Conservation (phyloP, 1,284 basidiomycete genomes). For the Tylopilus orsonianus region DNA sequence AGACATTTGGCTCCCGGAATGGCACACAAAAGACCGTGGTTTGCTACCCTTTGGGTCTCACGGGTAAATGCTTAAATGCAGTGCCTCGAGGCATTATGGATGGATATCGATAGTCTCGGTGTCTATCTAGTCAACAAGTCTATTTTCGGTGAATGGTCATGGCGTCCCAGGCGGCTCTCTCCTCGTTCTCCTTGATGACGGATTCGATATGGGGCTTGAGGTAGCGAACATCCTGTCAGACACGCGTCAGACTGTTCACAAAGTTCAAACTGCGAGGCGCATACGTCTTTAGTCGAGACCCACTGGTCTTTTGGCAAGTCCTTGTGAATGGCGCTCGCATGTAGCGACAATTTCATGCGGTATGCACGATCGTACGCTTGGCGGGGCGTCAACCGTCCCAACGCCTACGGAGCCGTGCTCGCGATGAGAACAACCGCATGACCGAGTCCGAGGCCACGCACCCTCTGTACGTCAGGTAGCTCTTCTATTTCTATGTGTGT, state of each 20-base stretch:
- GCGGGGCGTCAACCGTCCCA: conserved; percentile 76
- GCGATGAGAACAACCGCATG: no score
- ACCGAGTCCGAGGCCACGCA: conserved; percentile 35
- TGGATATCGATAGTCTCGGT: conserved; percentile 18
- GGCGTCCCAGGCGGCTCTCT: conserved; percentile 86
- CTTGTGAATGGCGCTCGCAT: conserved; percentile 79
- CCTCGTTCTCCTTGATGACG: conserved; percentile 75
- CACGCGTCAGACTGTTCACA: conserved; percentile 4
- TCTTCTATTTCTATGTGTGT: conserved; percentile 88
- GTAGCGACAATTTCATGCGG: conserved; percentile 79
- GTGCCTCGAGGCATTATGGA: conserved; percentile 9
- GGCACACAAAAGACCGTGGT: no score
- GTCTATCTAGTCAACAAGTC: conserved; percentile 30
- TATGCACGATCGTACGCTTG: conserved; percentile 91
- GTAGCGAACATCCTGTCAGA: conserved; percentile 84
- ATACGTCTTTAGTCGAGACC: conserved; percentile 77
- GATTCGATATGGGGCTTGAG: conserved; percentile 80
- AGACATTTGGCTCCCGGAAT: neutral
- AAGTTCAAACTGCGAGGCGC: neutral
- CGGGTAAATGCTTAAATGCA: neutral
- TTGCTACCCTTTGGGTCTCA: no score
- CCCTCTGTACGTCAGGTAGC: conserved; percentile 82
- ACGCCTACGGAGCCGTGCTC: conserved; percentile 53
- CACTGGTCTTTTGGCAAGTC: conserved; percentile 86
- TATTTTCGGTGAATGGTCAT: conserved; percentile 65